These are phyloP conservation scores for Pachysolen tannophilus DNA, from an alignment of 805 yeast species.

Conservation along the genomic window DNA sequence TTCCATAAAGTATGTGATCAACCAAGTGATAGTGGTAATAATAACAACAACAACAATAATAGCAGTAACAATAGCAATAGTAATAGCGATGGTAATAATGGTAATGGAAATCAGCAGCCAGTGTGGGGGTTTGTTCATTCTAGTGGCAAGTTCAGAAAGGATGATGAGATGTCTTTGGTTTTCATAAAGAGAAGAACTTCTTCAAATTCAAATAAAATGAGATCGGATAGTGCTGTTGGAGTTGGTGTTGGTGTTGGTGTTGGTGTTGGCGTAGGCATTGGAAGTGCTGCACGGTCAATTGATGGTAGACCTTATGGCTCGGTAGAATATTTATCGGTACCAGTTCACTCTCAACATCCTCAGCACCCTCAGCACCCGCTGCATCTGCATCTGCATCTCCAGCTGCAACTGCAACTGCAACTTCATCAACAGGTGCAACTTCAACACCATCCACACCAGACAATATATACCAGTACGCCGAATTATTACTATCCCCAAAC, in stretches of 20 bases:
- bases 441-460: slow-evolving; percentile 6
- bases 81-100: slow-evolving; percentile 12
- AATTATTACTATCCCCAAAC: slow-evolving; percentile 1
- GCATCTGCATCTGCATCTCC: slow-evolving; percentile 7
- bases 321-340: not conserved
- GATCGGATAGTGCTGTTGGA: slow-evolving; percentile 3
- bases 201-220: slow-evolving; percentile 18
- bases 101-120: slow-evolving; percentile 15
- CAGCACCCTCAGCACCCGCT: slow-evolving; percentile 5
- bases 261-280: no score
- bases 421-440: slow-evolving; percentile 5
- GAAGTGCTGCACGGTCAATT: slow-evolving; percentile 1
- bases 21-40: slow-evolving; percentile 8
- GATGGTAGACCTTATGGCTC: not conserved
- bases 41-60: slow-evolving; percentile 13
- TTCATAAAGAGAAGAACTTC: slow-evolving; percentile 42
- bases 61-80: slow-evolving; percentile 13
- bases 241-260: not conserved
- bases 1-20: slow-evolving; percentile 71
- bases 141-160: slow-evolving; percentile 40
- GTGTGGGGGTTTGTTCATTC: slow-evolving; percentile 53
- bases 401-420: no score
- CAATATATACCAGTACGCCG: not conserved
- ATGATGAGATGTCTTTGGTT: slow-evolving; percentile 35
- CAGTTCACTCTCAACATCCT: slow-evolving; percentile 2